Conservation (phyloP, 2,329 filamentous ascomycete species). For the Penicillium psychrosexuale region DNA sequence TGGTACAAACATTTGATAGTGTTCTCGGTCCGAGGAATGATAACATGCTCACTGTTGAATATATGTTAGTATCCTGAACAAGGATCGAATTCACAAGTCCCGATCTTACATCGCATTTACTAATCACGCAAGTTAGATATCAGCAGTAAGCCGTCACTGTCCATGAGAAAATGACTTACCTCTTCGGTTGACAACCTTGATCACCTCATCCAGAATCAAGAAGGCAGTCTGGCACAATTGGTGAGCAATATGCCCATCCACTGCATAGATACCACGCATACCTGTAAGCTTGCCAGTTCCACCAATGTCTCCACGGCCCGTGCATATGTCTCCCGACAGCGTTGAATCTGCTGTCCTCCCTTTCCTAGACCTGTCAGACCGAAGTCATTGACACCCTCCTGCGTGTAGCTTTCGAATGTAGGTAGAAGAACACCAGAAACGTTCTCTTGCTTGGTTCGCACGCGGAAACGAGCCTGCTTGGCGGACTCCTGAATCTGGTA, state of each 20-base stretch:
- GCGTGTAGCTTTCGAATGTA: slow-evolving; percentile 85
- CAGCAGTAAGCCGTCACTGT: neutral
- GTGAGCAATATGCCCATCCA: slow-evolving; percentile 3
- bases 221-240: slow-evolving; percentile 70
- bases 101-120: slow-evolving; percentile 83
- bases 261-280: slow-evolving; percentile 28
- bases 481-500: slow-evolving; percentile 98
- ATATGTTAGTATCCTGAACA: slow-evolving; percentile 14
- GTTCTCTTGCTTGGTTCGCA: slow-evolving; percentile 96
- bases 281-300: slow-evolving; percentile 87
- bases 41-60: slow-evolving; percentile 56
- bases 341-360: slow-evolving; percentile 94
- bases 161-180: slow-evolving; percentile 50
- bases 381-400: slow-evolving; percentile 91
- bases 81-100: neutral
- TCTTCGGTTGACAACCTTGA: slow-evolving; percentile 97
- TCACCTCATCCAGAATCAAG: slow-evolving; percentile 96
- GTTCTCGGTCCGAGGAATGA: slow-evolving; percentile 96
- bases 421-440: slow-evolving; percentile 94
- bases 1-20: slow-evolving; percentile 81
- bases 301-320: slow-evolving; percentile 93
- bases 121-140: slow-evolving; percentile 37
- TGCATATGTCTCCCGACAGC: slow-evolving; percentile 92
- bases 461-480: slow-evolving; percentile 85
- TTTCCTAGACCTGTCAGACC: slow-evolving; percentile 93